Evolutionary conservation across 2,329 filamentous ascomycete genomes (phyloP).

Genomic region (Bipolaris gigantea): DNA sequence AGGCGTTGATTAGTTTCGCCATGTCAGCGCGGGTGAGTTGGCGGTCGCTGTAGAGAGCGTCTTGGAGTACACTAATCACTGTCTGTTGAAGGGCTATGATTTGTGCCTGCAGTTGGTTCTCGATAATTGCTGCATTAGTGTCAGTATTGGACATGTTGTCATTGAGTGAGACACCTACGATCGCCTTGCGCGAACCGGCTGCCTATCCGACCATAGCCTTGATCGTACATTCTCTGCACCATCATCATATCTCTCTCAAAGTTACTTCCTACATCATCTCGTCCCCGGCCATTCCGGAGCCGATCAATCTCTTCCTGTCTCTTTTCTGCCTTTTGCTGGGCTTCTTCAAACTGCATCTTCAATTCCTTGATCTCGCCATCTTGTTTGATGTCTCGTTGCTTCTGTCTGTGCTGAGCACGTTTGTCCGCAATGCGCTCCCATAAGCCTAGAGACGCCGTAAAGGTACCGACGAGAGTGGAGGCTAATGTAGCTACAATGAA

Average conservation of each 20-base stretch:
- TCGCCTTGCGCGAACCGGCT: slow-evolving; percentile 45
- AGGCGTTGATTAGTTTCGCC: slow-evolving; percentile 46
- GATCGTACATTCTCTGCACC: slow-evolving; percentile 44
- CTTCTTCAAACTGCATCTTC: slow-evolving; percentile 34
- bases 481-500: slow-evolving; percentile 51
- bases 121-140: slow-evolving; percentile 39
- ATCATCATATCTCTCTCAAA: slow-evolving; percentile 39
- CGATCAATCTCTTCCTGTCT: slow-evolving; percentile 31
- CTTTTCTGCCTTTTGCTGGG: slow-evolving; percentile 30
- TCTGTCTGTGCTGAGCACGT: slow-evolving; percentile 44
- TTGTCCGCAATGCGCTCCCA: slow-evolving; percentile 46
- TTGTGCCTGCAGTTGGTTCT: slow-evolving; percentile 49
- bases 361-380: slow-evolving; percentile 41
- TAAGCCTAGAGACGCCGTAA: slow-evolving; percentile 49
- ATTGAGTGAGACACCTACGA: slow-evolving; percentile 27
- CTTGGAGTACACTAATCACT: slow-evolving; percentile 49
- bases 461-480: slow-evolving; percentile 50
- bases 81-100: slow-evolving; percentile 50
- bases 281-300: slow-evolving; percentile 19
- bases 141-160: slow-evolving; percentile 1
- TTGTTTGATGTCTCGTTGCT: slow-evolving; percentile 42
- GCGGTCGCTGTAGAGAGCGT: slow-evolving; percentile 47
- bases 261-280: slow-evolving; percentile 38
- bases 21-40: slow-evolving; percentile 45
- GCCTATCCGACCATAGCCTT: slow-evolving; percentile 42